Conservation (phyloP, 176 grass and related monocot genomes). For the Eleusine coracana region DNA sequence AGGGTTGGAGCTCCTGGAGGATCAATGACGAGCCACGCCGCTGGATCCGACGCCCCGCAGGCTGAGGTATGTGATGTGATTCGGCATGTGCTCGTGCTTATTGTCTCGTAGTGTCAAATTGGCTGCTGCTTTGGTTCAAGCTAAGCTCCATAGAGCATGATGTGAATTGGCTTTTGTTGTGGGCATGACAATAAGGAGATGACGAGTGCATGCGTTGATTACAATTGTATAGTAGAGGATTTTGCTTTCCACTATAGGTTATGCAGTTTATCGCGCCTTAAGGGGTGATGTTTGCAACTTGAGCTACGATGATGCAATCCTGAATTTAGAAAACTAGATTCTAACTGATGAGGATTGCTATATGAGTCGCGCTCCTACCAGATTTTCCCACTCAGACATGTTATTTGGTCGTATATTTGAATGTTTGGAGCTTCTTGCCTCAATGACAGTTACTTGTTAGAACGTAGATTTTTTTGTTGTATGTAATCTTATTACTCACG, state of each 20-base stretch:
- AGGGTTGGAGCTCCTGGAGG: conserved; percentile 40
- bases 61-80: conserved; percentile 53
- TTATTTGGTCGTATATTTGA: background rate
- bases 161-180: background rate
- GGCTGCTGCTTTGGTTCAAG: conserved; percentile 12
- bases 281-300: background rate
- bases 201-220: background rate
- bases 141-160: background rate
- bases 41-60: conserved; percentile 43
- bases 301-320: background rate
- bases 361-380: background rate
- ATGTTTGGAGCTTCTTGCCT: background rate
- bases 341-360: background rate
- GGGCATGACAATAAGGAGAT: background rate
- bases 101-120: background rate
- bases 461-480: background rate
- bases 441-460: background rate
- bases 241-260: background rate
- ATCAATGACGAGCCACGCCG: conserved; percentile 64
- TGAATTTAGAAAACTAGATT: background rate
- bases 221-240: background rate
- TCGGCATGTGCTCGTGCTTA: background rate
- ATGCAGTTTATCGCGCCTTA: background rate
- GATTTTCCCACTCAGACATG: background rate
- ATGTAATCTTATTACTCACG: background rate